A percentile compares a stretch with the other conserved stretches of the same genome.
These are phyloP conservation scores for Hypholoma fasciculare DNA, from an alignment of 768 basidiomycete species.

Conservation along the genomic window DNA sequence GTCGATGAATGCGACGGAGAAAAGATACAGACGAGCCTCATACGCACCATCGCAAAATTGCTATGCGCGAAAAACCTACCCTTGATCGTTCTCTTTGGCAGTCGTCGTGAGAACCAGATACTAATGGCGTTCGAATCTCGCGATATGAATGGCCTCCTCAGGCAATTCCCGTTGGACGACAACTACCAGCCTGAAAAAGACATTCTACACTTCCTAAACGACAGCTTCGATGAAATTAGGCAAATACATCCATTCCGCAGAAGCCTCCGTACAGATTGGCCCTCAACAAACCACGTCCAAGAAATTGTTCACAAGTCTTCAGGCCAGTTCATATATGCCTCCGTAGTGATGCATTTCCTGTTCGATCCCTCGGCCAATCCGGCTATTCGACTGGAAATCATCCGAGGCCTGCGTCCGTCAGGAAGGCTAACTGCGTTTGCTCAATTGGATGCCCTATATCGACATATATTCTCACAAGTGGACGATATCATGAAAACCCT, in stretches of 20 bases:
- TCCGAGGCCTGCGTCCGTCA: neutral
- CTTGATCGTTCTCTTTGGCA: neutral
- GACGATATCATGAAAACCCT: neutral
- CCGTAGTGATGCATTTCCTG: neutral
- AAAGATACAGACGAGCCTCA: neutral
- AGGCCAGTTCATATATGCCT: neutral
- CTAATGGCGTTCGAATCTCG: neutral
- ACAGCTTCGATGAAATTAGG: conserved; percentile 1
- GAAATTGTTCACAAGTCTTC: neutral
- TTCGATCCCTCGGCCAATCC: neutral
- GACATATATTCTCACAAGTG: neutral
- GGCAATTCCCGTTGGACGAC: neutral
- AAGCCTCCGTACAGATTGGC: neutral
- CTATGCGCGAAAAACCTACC: neutral
- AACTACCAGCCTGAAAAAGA: neutral
- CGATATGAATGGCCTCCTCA: neutral
- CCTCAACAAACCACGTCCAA: neutral
- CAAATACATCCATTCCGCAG: neutral
- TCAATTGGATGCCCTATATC: neutral
- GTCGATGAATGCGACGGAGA: conserved; percentile 21
- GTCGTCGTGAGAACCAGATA: neutral
- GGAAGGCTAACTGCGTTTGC: neutral
- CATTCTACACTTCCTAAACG: neutral
- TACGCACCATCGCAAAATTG: neutral
- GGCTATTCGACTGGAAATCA: neutral